Evolutionary conservation across 176 grass and related monocot species (phyloP).

Genomic region (Bonia amplexicaulis): DNA sequence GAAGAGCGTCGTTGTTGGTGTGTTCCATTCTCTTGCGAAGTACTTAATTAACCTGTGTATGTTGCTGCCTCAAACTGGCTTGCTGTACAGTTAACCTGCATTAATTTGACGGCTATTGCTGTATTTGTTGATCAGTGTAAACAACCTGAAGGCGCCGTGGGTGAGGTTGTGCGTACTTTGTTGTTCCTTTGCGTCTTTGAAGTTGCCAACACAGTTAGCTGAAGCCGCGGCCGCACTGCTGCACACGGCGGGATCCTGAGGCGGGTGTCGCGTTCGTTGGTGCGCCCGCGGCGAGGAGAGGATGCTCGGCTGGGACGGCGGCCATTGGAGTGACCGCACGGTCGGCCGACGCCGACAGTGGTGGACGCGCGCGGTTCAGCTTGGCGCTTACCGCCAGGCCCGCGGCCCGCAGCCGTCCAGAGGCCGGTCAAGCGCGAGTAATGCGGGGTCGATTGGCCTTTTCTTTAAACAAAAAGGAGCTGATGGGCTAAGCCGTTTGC

Average conservation of each 20-base stretch:
- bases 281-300: background rate
- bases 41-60: conserved; percentile 5
- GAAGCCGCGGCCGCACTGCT: background rate
- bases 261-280: background rate
- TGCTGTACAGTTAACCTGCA: conserved; percentile 35
- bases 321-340: background rate
- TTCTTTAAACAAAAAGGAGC: no score
- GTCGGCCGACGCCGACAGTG: no score
- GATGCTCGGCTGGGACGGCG: background rate
- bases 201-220: background rate
- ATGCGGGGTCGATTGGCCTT: background rate
- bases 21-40: conserved; percentile 31
- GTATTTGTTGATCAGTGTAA: background rate
- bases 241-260: background rate
- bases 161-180: background rate
- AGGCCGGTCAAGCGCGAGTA: background rate
- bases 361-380: background rate
- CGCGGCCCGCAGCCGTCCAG: background rate
- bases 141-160: background rate
- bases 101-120: background rate
- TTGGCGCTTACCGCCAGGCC: background rate
- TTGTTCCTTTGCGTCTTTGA: background rate
- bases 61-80: conserved; percentile 14
- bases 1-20: conserved; percentile 29
- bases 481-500: no score